Conservation (phyloP, 2,329 filamentous ascomycete genomes). For the Fusarium brachygibbosum region DNA sequence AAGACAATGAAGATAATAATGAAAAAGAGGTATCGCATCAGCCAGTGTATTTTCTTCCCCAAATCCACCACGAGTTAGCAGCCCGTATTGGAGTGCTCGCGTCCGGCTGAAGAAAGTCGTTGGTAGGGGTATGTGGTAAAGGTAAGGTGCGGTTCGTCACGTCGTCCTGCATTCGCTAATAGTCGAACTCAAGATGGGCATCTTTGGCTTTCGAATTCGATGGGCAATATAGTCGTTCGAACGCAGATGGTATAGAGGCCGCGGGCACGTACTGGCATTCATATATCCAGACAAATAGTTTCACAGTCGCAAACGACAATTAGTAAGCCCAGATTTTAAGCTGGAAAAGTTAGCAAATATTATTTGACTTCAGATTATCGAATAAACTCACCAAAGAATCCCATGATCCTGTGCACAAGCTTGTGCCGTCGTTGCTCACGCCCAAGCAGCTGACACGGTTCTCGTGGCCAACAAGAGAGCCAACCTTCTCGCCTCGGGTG, state of each 20-base stretch:
- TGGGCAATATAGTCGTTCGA: conserved; percentile 51
- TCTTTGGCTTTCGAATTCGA: conserved; percentile 50
- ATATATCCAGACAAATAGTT: conserved; percentile 50
- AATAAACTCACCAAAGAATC: conserved; percentile 87
- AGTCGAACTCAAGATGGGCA: conserved; percentile 52
- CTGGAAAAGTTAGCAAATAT: conserved; percentile 59
- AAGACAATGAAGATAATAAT: conserved; percentile 44
- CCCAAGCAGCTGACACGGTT: conserved; percentile 99
- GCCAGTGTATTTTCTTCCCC: conserved; percentile 47
- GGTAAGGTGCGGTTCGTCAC: conserved; percentile 56
- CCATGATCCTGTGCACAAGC: conserved; percentile 99
- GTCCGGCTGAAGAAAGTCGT: conserved; percentile 46
- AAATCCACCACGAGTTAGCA: conserved; percentile 45
- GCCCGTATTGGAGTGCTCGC: conserved; percentile 42
- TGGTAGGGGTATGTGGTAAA: conserved; percentile 50
- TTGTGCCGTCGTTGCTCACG: conserved; percentile 99
- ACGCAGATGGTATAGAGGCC: conserved; percentile 50
- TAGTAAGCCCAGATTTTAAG: conserved; percentile 92
- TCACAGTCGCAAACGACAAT: conserved; percentile 48
- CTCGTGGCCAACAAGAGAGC: conserved; percentile 95
- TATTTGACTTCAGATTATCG: background rate
- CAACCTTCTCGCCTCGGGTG: conserved; percentile 95
- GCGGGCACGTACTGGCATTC: conserved; percentile 48
- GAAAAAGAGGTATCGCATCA: conserved; percentile 55
- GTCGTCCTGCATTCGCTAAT: conserved; percentile 58